These are phyloP conservation scores for Ogataea parapolymorpha DNA, from an alignment of 805 yeast species.

Conservation along the genomic window DNA sequence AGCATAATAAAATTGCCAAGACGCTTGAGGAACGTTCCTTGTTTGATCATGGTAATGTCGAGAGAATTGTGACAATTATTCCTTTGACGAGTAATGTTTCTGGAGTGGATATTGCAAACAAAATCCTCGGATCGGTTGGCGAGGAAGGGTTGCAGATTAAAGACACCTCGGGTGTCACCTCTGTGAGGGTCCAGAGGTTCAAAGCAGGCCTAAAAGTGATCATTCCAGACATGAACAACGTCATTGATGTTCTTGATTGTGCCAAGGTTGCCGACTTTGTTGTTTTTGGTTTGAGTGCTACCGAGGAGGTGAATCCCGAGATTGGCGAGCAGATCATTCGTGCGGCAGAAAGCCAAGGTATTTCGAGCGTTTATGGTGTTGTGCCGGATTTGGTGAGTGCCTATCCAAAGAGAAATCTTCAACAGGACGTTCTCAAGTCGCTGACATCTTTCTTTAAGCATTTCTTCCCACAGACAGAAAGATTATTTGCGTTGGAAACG, in stretches of 20 bases:
- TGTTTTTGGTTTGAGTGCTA: conserved; percentile 84
- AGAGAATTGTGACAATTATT: conserved; percentile 76
- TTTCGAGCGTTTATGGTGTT: conserved; percentile 75
- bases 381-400: conserved; percentile 67
- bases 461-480: conserved; percentile 79
- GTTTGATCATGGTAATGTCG: conserved; percentile 67
- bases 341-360: conserved; percentile 89
- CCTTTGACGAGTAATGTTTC: conserved; percentile 74
- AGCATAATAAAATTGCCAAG: conserved; percentile 64
- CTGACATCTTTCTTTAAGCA: conserved; percentile 64
- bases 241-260: conserved; percentile 74
- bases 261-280: conserved; percentile 89
- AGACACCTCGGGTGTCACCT: conserved; percentile 47
- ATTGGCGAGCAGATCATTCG: conserved; percentile 89
- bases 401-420: conserved; percentile 73
- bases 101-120: conserved; percentile 50
- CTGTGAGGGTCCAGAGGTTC: conserved; percentile 58
- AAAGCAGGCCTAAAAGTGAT: conserved; percentile 73
- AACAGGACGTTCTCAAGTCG: conserved; percentile 63
- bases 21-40: conserved; percentile 58
- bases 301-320: conserved; percentile 71
- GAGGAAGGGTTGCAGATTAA: conserved; percentile 33
- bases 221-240: conserved; percentile 63
- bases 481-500: conserved; percentile 66
- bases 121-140: conserved; percentile 41